Evolutionary conservation across 257 asterid species (phyloP).

Genomic region (Ehretia macrophylla): DNA sequence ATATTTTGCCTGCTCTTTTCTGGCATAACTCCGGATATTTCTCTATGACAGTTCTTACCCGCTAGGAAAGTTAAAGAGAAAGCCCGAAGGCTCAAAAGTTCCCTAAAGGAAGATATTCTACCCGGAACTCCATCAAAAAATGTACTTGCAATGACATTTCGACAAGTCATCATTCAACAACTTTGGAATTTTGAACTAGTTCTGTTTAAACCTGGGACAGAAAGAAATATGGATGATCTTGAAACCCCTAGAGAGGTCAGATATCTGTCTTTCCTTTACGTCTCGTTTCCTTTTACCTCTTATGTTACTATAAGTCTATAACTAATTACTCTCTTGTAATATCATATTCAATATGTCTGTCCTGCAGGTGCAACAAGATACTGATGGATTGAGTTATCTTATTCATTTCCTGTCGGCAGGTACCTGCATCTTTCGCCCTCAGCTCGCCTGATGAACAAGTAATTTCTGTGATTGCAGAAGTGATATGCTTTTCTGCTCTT

Average conservation of each 20-base stretch:
- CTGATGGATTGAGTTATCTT: slow-evolving; percentile 72
- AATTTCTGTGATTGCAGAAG: slow-evolving; percentile 74
- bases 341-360: slow-evolving; percentile 49
- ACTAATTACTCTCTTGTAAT: slow-evolving; percentile 29
- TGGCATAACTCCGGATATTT: too few species aligned
- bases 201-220: slow-evolving; percentile 60
- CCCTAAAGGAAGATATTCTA: slow-evolving; percentile 46
- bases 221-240: slow-evolving; percentile 65
- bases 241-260: slow-evolving; percentile 75
- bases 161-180: slow-evolving; percentile 72
- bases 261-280: background rate
- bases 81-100: slow-evolving; percentile 53
- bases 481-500: slow-evolving; percentile 65
- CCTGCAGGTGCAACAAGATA: slow-evolving; percentile 74
- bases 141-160: slow-evolving; percentile 85
- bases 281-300: slow-evolving; percentile 5
- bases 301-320: slow-evolving; percentile 8
- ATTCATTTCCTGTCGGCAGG: slow-evolving; percentile 91
- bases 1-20: background rate
- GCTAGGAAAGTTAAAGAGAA: slow-evolving; percentile 74
- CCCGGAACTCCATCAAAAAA: slow-evolving; percentile 44
- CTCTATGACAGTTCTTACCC: slow-evolving; percentile 74
- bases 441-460: slow-evolving; percentile 51
- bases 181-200: slow-evolving; percentile 74
- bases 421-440: slow-evolving; percentile 61